A percentile compares a stretch with the other conserved stretches of the same genome.
phyloP scores from a whole-genome alignment of 805 yeast genomes.

The Ogataea populi-albae region DNA sequence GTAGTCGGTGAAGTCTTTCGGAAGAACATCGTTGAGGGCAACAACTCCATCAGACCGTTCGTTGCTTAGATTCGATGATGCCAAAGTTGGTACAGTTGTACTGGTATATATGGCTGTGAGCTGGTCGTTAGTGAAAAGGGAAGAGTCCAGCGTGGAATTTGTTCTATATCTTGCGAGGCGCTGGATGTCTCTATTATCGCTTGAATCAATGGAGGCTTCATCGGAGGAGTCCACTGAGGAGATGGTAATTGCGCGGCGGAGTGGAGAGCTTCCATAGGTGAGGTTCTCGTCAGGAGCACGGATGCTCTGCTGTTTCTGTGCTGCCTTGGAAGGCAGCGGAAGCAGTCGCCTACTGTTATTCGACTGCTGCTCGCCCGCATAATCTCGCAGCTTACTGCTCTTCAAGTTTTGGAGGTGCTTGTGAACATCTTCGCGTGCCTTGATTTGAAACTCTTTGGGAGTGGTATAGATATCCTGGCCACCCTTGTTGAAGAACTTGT shows the following conservation, averaged over 20 bases:
- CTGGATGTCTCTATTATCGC: slow-evolving; percentile 1
- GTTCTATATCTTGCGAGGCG: slow-evolving; percentile 13
- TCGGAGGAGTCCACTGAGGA: slow-evolving; percentile 18
- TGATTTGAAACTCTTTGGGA: slow-evolving; percentile 32
- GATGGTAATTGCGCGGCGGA: slow-evolving; percentile 26
- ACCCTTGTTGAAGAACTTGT: slow-evolving; percentile 23
- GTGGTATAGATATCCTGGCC: slow-evolving; percentile 29
- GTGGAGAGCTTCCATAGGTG: slow-evolving; percentile 35
- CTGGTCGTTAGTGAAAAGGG: slow-evolving; percentile 24
- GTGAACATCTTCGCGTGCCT: slow-evolving; percentile 34
- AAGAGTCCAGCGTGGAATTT: slow-evolving; percentile 19
- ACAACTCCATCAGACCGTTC: slow-evolving; percentile 14
- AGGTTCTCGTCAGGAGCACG: slow-evolving; percentile 8
- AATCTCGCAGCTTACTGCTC: slow-evolving; percentile 1
- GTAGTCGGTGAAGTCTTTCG: slow-evolving; percentile 50
- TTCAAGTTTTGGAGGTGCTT: slow-evolving; percentile 23
- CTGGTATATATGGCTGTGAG: slow-evolving; percentile 29
- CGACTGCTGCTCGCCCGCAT: background rate
- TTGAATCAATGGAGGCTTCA: slow-evolving; percentile 25
- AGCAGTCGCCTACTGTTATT: slow-evolving; percentile 4
- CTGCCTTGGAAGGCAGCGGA: slow-evolving; percentile 2
- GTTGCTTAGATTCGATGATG: slow-evolving; percentile 2
- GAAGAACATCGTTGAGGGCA: slow-evolving; percentile 50
- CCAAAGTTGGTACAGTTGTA: slow-evolving; percentile 21
- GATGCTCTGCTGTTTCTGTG: slow-evolving; percentile 4